Percentiles rank a stretch among this genome's conserved stretches.
Conservation (phyloP, 306 rosid species). For the Arachis hypogaea region DNA sequence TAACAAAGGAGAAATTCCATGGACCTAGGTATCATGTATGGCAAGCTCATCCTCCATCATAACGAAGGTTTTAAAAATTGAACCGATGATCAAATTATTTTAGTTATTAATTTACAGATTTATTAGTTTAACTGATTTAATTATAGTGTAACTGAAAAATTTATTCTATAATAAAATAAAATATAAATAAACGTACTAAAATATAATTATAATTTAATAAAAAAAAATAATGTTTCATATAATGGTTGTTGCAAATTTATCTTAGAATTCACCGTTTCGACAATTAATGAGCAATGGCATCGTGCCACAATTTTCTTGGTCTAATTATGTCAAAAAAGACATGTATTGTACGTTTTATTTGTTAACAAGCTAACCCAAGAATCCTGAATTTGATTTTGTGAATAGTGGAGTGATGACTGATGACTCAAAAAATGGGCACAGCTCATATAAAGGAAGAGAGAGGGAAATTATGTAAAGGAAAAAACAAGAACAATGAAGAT, state of each 20-base stretch:
- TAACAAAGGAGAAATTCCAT: too few relatives aligned
- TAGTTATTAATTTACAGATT: too few relatives aligned
- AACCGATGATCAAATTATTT: too few relatives aligned
- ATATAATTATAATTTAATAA: too few relatives aligned
- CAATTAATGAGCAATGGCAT: background rate
- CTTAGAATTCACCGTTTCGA: background rate
- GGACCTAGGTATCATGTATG: too few relatives aligned
- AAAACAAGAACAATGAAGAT: background rate
- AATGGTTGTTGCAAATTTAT: background rate
- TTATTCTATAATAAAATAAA: too few relatives aligned
- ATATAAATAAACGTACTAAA: too few relatives aligned
- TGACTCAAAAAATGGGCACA: background rate
- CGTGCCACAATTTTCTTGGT: background rate
- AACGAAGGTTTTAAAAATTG: too few relatives aligned
- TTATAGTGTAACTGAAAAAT: too few relatives aligned
- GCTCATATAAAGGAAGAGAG: constrained; percentile 35
- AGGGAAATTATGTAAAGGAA: background rate
- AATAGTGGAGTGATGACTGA: background rate
- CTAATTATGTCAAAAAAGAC: background rate
- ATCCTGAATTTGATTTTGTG: background rate
- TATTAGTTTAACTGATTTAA: too few relatives aligned
- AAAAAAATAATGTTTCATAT: background rate
- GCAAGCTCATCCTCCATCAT: too few relatives aligned
- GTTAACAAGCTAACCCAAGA: background rate
- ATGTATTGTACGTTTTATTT: constrained; percentile 2